Conservation (phyloP, 352 stramenopile genomes). For the Aphanomyces stellatus region DNA sequence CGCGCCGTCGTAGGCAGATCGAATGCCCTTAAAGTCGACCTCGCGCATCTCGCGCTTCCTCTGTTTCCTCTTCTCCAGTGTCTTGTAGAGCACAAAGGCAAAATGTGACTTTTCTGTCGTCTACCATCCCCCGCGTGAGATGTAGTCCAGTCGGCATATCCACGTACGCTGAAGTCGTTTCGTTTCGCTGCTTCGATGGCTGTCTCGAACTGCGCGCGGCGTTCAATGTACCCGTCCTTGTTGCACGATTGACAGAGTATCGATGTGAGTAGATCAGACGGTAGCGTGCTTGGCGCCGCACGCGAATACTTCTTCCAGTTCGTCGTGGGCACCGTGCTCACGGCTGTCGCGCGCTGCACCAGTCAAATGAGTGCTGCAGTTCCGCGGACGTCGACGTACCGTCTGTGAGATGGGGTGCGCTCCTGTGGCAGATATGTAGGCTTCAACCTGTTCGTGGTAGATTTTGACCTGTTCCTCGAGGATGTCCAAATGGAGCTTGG, state of each 20-base stretch:
- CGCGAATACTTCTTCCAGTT: conserved; percentile 1
- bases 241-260: background rate
- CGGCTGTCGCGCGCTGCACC: background rate
- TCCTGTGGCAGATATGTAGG: background rate
- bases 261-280: background rate
- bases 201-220: background rate
- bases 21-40: background rate
- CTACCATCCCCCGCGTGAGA: too few relatives aligned
- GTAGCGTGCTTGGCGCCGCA: background rate
- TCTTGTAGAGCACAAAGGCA: background rate
- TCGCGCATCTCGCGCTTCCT: background rate
- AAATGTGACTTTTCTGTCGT: too few relatives aligned
- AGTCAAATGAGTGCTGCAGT: too few relatives aligned
- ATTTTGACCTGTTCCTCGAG: conserved; percentile 3
- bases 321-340: background rate
- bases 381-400: background rate
- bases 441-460: conserved; percentile 1
- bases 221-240: background rate
- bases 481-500: background rate
- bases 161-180: background rate
- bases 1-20: background rate
- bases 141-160: too few relatives aligned
- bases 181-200: background rate
- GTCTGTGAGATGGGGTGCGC: background rate
- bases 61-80: background rate